Conservation (phyloP, 164 flowering plant species). For the Platanus orientalis region DNA sequence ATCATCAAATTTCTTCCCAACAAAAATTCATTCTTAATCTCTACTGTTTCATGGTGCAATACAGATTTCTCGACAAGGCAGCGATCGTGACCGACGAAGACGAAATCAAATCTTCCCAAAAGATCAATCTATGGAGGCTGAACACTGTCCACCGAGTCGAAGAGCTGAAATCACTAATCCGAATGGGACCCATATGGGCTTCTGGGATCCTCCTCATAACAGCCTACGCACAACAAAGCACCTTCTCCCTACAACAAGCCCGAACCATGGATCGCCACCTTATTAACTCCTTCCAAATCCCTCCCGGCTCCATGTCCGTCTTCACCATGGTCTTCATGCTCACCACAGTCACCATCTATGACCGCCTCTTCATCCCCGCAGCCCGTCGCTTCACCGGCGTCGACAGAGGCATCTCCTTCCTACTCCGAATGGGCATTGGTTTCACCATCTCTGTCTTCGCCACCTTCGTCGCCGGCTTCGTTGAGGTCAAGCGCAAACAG, state of each 20-base stretch:
- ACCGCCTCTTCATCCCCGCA: conserved; percentile 54
- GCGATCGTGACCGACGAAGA: conserved; percentile 62
- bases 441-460: conserved; percentile 55
- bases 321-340: conserved; percentile 63
- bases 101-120: conserved; percentile 13
- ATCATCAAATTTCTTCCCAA: too few relatives aligned
- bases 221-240: conserved; percentile 68
- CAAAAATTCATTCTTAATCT: too few relatives aligned
- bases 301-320: conserved; percentile 75
- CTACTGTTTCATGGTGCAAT: too few relatives aligned
- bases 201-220: conserved; percentile 67
- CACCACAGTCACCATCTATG: conserved; percentile 53
- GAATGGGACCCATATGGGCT: conserved; percentile 93
- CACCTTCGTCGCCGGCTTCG: conserved; percentile 62
- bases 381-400: conserved; percentile 60
- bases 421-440: conserved; percentile 77
- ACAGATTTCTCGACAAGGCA: conserved; percentile 77
- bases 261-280: conserved; percentile 66
- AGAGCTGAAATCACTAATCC: conserved; percentile 62
- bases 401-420: conserved; percentile 67
- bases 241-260: conserved; percentile 77
- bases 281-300: conserved; percentile 58
- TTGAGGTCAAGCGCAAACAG: conserved; percentile 53
- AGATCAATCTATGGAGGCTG: conserved; percentile 63
- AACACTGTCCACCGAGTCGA: conserved; percentile 77